Base-by-base conservation (phyloP, 2,329 filamentous ascomycete species). In the Whalleya microplaca region DNA sequence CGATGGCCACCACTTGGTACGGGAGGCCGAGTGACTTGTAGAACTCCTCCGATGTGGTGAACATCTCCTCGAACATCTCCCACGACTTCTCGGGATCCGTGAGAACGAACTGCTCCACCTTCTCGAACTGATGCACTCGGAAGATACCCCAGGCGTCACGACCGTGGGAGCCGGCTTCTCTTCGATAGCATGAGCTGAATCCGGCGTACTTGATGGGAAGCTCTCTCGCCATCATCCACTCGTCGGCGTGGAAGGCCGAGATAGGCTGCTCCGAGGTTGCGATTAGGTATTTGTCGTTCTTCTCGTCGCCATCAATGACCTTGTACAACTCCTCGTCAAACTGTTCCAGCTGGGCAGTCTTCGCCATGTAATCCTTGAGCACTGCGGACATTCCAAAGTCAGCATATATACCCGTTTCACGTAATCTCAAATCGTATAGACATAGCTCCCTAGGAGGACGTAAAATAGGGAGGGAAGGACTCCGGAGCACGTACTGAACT, bases 251-350 rank as follows among this genome's bases (percentile, higher is more conserved):
- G 70, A 95, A 87, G 20, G 92, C 92, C 21, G 92, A 96, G 70
- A 99, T 88, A 19, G 95, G 95, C 75, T 99, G 95, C 75, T 99
- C 95, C 23, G 90, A 95, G 56, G 92, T 96, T 21, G 91, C 91
- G 66, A 83, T 83, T 12, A 83, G 75, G 66, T 88, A 88, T 78
- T 97, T 97, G 78, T 98, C 95, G 48, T 90, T 91, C 67, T 91
- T 85, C 63, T 91, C 86, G 67, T 96, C 92, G 56, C 91, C 90
- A 72, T 90, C 89, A 64, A 94, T 87, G 21, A 99, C 94, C 78
- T 98, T 98, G 83, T 99, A 99, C 49, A 99, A 80, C 75, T 98
- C 94, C 74, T 98, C 95, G 71, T 99, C 95, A 70, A 99, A 99
- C 70, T 97, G 91, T 66, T 95, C 92, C 21, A 99, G 86, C 77